Conservation (phyloP, 179 eudicot species). For the Amaranthus tricolor region DNA sequence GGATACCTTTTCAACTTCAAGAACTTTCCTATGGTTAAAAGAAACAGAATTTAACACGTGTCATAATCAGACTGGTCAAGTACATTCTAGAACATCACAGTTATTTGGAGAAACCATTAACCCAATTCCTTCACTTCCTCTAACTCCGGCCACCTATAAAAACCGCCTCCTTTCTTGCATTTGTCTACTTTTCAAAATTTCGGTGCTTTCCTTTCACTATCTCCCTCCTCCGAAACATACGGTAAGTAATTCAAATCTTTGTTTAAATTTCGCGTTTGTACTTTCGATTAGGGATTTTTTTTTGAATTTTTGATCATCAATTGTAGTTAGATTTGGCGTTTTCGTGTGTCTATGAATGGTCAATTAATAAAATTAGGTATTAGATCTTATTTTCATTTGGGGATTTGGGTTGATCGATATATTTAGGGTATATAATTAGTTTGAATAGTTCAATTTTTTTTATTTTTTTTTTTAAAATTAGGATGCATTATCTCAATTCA, state of each 20-base stretch:
- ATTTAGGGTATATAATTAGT: neutral
- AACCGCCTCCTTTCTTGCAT: neutral
- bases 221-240: neutral
- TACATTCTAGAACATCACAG: slow-evolving; percentile 38
- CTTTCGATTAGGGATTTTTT: slow-evolving; percentile 17
- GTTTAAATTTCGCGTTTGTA: neutral
- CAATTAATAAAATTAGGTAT: neutral
- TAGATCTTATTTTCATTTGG: neutral
- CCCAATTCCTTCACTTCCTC: neutral
- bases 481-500: no score
- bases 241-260: slow-evolving; percentile 11
- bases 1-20: neutral
- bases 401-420: neutral
- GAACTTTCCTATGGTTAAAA: neutral
- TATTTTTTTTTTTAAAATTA: no score
- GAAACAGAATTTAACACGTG: slow-evolving; percentile 23
- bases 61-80: slow-evolving; percentile 23
- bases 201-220: neutral
- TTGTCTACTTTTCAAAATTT: neutral
- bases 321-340: neutral
- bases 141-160: slow-evolving; percentile 13
- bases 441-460: neutral
- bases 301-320: neutral
- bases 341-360: no score
- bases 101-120: neutral